These are phyloP conservation scores for Pulveroboletus sp. DNA, from an alignment of 768 basidiomycete species.

Conservation along the genomic window DNA sequence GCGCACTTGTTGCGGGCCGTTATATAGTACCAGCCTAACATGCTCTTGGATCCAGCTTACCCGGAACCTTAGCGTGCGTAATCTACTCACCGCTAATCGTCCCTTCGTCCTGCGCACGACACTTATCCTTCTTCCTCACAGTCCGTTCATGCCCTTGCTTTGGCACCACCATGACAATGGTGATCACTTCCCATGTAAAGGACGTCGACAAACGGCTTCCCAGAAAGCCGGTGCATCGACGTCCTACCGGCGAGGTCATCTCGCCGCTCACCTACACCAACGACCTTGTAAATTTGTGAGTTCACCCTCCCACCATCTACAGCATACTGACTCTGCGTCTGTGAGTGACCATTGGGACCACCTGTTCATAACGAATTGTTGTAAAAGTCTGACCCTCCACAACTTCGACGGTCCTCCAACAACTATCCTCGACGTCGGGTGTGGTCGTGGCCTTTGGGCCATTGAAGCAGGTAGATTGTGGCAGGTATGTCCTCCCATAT, in stretches of 20 bases:
- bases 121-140: slow-evolving; percentile 12
- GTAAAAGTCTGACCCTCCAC: slow-evolving; percentile 50
- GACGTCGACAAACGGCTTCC: slow-evolving; percentile 48
- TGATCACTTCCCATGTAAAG: slow-evolving; percentile 26
- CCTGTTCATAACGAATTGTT: slow-evolving; percentile 56
- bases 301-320: slow-evolving; percentile 5
- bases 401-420: slow-evolving; percentile 50
- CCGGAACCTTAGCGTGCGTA: slow-evolving; percentile 18
- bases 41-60: slow-evolving; percentile 8
- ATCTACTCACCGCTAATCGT: slow-evolving; percentile 19
- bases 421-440: slow-evolving; percentile 65
- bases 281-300: slow-evolving; percentile 55
- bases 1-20: slow-evolving; percentile 1
- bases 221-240: slow-evolving; percentile 37
- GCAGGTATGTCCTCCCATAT: slow-evolving; percentile 43
- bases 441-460: slow-evolving; percentile 70
- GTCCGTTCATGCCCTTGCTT: slow-evolving; percentile 25
- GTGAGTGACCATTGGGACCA: slow-evolving; percentile 70
- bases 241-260: slow-evolving; percentile 48
- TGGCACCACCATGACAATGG: slow-evolving; percentile 21
- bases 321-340: slow-evolving; percentile 2
- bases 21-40: slow-evolving; percentile 16
- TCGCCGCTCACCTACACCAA: slow-evolving; percentile 54
- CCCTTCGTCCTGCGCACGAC: slow-evolving; percentile 1
- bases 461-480: slow-evolving; percentile 66